Percentiles rank a stretch among this genome's conserved stretches.
phyloP scores from a whole-genome alignment of 139 green algal genomes.

The Zygnema cylindricum region DNA sequence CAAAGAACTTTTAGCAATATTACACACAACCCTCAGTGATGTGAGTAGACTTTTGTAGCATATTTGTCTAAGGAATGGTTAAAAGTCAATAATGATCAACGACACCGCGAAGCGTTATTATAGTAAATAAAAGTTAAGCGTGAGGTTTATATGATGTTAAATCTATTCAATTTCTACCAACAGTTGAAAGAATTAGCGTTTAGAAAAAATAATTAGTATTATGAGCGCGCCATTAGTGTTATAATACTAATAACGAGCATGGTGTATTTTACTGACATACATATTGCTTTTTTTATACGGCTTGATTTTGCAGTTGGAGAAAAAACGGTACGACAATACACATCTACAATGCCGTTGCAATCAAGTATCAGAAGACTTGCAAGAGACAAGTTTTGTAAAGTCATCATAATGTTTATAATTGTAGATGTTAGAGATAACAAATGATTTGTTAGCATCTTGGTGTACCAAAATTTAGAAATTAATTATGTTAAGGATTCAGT shows the following conservation, averaged over 20 bases:
- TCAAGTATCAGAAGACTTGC: neutral
- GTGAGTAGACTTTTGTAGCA: no score
- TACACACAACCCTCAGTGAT: no score
- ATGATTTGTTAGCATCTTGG: no score
- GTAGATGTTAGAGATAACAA: no score
- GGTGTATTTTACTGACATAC: neutral
- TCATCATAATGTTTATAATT: no score
- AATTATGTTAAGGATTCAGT: no score
- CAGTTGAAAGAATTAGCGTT: neutral
- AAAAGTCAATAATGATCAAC: no score
- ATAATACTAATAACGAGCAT: neutral
- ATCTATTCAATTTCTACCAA: neutral
- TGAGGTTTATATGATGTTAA: neutral
- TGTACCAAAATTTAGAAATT: no score
- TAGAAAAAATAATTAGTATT: neutral
- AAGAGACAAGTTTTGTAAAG: no score
- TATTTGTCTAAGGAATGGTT: no score
- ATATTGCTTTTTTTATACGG: neutral
- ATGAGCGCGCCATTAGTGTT: neutral
- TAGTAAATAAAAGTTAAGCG: neutral
- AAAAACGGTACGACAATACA: neutral
- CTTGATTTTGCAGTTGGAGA: conserved; percentile 12
- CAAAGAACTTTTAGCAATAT: no score
- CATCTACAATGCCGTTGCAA: neutral
- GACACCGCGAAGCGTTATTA: no score